A percentile compares a stretch with the other conserved stretches of the same genome.
Conservation (phyloP, 2,329 filamentous ascomycete species). For the Cladosporium oxysporum region DNA sequence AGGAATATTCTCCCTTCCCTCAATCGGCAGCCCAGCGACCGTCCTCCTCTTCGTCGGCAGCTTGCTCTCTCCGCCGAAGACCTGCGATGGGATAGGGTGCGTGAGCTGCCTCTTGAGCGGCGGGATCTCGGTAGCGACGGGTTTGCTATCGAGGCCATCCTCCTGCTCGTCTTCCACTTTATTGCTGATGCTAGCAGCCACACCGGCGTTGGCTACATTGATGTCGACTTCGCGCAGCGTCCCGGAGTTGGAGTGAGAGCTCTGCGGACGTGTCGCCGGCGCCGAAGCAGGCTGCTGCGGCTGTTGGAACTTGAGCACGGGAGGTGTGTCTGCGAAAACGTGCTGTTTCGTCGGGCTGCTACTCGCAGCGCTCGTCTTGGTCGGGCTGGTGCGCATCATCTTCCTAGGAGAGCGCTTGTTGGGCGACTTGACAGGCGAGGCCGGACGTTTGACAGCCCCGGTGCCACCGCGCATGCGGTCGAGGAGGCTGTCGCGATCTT, state of each 20-base stretch:
- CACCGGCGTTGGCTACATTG: slow-evolving; percentile 42
- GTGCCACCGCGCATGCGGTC: slow-evolving; percentile 51
- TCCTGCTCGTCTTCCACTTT: slow-evolving; percentile 27
- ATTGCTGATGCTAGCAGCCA: slow-evolving; percentile 24
- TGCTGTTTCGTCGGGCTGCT: slow-evolving; percentile 36
- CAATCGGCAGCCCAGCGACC: slow-evolving; percentile 37
- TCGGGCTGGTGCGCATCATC: slow-evolving; percentile 24
- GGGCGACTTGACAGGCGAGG: slow-evolving; percentile 34
- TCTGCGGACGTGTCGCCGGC: slow-evolving; percentile 29
- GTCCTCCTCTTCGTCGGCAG: slow-evolving; percentile 42
- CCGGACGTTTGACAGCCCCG: slow-evolving; percentile 26
- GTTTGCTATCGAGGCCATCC: slow-evolving; percentile 32
- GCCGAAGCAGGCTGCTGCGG: slow-evolving; percentile 24
- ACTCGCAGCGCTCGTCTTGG: slow-evolving; percentile 14
- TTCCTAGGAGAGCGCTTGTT: slow-evolving; percentile 38
- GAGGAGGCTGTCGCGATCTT: slow-evolving; percentile 59
- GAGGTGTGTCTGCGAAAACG: slow-evolving; percentile 38
- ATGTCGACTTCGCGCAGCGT: slow-evolving; percentile 52
- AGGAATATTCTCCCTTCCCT: slow-evolving; percentile 38
- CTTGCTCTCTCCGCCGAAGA: slow-evolving; percentile 27
- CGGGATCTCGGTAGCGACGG: neutral
- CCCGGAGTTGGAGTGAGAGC: slow-evolving; percentile 30
- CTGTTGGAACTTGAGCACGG: slow-evolving; percentile 23
- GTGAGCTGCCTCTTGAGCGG: slow-evolving; percentile 14
- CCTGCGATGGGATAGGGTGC: slow-evolving; percentile 18